Evolutionary conservation across 2,329 filamentous ascomycete species (phyloP), one percentile per base, ranked within the genome.

Genomic region (Ceratocystis papillata): DNA sequence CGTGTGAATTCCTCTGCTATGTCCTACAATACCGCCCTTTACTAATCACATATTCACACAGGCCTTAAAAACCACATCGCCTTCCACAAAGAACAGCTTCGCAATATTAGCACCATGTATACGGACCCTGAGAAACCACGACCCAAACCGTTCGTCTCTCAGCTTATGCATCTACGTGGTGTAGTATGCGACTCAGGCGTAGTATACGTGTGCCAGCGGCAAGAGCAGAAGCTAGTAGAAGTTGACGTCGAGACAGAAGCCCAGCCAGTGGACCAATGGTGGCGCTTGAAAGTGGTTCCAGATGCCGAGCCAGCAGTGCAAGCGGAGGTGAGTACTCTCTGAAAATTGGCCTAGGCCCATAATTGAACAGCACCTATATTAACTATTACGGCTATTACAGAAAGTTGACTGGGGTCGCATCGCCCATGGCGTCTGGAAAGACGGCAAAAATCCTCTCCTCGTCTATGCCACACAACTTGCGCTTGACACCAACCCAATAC

Each of bases 401-500:
- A 81, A 78, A 76, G 75, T 78, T 1, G 76, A 76, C 2, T 70
- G 77, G 25, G 77, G 79, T 48, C 74, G 76, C 44, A 77, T 82
- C 28, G 72, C 81, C 2, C 71, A 75, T 61, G 76, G 78, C 8
- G 76, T 81, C 22, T 80, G 78, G 73, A 73, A 75, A 6, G 80
- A 81, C 61, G 63, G 63, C 30, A 78, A 77, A 7, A 80, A 78
- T 65, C 76, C 74, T 20, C 77, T 79, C 0, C 70, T 84, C 2
- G 73, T 84, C 3, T 84, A 84, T 70, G 81, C 82, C 25, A 80
- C 80, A 3, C 79, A 83, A 68, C 72, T 74, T 30, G 80, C 81
- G 28, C 71, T 82, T 67, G 69, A 74, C 12, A 69, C 70, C 22
- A 71, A 74, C 2, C 71, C 67, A 10, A 69, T 72, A 2, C 73